Base-by-base conservation (phyloP, 495 filamentous ascomycete genomes). In the Venustampulla echinocandica region DNA sequence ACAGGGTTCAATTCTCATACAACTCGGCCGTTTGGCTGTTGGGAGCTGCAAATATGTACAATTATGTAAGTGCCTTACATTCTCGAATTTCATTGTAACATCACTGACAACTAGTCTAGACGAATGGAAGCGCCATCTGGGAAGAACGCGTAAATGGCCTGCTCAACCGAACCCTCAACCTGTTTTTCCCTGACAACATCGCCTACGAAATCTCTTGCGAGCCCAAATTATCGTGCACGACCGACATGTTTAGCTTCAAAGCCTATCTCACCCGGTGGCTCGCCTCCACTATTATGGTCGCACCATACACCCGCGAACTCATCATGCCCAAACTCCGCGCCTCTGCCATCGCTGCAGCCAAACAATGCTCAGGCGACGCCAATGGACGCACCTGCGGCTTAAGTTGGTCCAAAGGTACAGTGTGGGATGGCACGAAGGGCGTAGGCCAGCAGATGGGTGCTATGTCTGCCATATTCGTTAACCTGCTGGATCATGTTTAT, bases 251-350 rank as follows among this genome's bases (percentile, higher is more conserved):
- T 33, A 85, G 81, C 30, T 94, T 90, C 77, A 94, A 92, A 64
- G 85, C 84, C 25, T 93, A 89, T 65, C 69, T 90, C 13, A 69
- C 85, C 18, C 84, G 88, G 19, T 94, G 86, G 84, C 74, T 94
- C 63, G 78, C 79, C n/a, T 66, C 69, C 4, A 73, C 77, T 3
- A 81, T 81, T 6, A 77, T 85, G 53, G 59, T 90, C 39, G 85
- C 81, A 0, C 86, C 88, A 2, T 84, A 77, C 60, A 80, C 73
- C 1, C 64, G 64, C 22, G 68, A 69, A 30, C 63, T 57, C 34
- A 74, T 95, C 52, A 78, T 85, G 65, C 71, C 74, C 3, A 69
- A 77, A n/a, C 69, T 94, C 10, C 65, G 64, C 3, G 70, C 73
- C 2, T 87, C 85, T 10, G 77, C 83, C 1, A 55, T 65, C 37